Conservation (phyloP, 106 monocot species). For the Triglochin maritima region DNA sequence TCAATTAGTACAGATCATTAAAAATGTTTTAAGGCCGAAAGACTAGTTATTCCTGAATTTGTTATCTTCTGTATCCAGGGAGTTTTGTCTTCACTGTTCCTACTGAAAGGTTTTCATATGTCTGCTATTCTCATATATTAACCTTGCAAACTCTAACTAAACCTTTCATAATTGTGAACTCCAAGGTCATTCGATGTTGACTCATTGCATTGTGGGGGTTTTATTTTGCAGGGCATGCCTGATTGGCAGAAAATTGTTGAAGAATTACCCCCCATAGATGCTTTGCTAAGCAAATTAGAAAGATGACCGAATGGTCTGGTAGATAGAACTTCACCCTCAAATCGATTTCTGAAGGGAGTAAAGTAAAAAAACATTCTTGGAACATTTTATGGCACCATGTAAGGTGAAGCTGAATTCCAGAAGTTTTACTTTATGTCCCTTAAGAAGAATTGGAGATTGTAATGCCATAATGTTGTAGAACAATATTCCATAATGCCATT, state of each 20-base stretch:
- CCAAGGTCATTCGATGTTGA: neutral
- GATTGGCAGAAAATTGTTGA: slow-evolving; percentile 82
- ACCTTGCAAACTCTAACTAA: neutral
- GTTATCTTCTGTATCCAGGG: too few relatives aligned
- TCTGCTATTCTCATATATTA: too few relatives aligned
- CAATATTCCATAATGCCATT: neutral
- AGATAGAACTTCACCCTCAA: too few relatives aligned
- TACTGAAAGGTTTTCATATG: too few relatives aligned
- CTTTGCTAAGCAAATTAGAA: slow-evolving; percentile 86
- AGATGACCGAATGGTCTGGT: slow-evolving; percentile 18
- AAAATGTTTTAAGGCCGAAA: too few relatives aligned
- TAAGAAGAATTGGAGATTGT: neutral
- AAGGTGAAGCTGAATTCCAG: neutral
- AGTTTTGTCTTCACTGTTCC: too few relatives aligned
- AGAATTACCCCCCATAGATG: slow-evolving; percentile 82
- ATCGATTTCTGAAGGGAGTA: neutral
- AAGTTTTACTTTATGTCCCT: neutral
- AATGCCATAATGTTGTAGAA: neutral
- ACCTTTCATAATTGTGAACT: neutral
- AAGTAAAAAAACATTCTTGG: neutral
- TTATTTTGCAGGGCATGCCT: slow-evolving; percentile 70
- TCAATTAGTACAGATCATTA: too few relatives aligned
- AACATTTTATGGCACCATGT: neutral
- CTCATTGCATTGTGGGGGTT: neutral
- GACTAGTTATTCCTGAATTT: too few relatives aligned